Percentiles rank a stretch among this genome's conserved stretches.
Conservation (phyloP, 2,329 filamentous ascomycete genomes). For the Lachnellula arida region DNA sequence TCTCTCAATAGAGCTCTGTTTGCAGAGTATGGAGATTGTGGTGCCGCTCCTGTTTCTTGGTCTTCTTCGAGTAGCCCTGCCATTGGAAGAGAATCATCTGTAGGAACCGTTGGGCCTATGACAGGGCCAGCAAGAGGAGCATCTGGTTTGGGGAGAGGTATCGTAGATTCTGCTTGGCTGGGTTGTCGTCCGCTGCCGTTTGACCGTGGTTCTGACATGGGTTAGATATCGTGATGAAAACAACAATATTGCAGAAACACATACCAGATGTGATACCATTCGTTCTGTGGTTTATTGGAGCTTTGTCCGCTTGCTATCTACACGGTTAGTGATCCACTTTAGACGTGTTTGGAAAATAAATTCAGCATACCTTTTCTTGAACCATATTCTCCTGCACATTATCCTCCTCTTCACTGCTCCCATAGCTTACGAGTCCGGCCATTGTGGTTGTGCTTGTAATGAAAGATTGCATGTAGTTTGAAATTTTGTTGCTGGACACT, state of each 20-base stretch:
- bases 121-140: conserved; percentile 26
- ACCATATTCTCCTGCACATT: conserved; percentile 15
- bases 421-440: conserved; percentile 35
- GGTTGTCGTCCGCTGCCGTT: conserved; percentile 7
- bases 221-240: conserved; percentile 10
- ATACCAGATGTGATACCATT: conserved; percentile 21
- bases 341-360: not conserved
- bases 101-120: conserved; percentile 26
- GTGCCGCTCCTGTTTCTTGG: conserved; percentile 22
- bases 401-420: conserved; percentile 36
- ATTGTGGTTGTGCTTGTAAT: conserved; percentile 15
- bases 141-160: conserved; percentile 11
- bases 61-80: conserved; percentile 26
- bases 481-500: conserved; percentile 10
- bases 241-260: not conserved
- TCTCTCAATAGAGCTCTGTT: conserved; percentile 61
- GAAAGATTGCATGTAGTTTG: not conserved
- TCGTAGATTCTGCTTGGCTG: not conserved
- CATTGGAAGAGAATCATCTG: conserved; percentile 11
- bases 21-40: conserved; percentile 61
- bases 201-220: conserved; percentile 11
- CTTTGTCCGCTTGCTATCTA: conserved; percentile 17
- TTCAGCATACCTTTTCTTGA: conserved; percentile 20
- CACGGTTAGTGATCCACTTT: conserved; percentile 18
- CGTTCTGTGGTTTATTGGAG: conserved; percentile 8